These are phyloP conservation scores for Blastobotrys muscicola DNA, from an alignment of 805 yeast genomes.

Conservation along the genomic window DNA sequence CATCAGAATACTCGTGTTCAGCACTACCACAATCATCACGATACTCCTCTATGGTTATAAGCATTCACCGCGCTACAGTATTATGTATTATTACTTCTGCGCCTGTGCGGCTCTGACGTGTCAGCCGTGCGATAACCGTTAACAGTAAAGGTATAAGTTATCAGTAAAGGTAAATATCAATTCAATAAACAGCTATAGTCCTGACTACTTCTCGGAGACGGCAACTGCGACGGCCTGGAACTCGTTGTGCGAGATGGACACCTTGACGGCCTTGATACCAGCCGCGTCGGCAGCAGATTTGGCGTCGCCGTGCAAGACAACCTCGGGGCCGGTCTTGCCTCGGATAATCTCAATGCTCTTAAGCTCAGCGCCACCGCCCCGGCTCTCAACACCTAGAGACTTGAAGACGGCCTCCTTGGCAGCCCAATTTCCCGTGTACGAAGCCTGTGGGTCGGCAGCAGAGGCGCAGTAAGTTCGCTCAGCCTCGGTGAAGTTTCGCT, in stretches of 20 bases:
- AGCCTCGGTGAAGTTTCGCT: conserved; percentile 76
- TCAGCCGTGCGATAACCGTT: too few relatives aligned
- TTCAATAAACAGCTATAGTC: too few relatives aligned
- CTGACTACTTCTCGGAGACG: conserved; percentile 31
- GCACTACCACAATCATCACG: too few relatives aligned
- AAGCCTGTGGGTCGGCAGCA: conserved; percentile 74
- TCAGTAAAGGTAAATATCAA: too few relatives aligned
- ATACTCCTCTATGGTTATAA: too few relatives aligned
- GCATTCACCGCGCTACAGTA: too few relatives aligned
- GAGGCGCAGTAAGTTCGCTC: conserved; percentile 72
- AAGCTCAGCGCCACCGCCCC: conserved; percentile 93
- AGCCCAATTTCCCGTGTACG: conserved; percentile 97
- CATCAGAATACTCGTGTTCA: too few relatives aligned
- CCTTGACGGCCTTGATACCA: conserved; percentile 64
- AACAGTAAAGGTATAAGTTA: too few relatives aligned
- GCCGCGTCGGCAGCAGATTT: conserved; percentile 57
- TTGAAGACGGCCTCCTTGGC: conserved; percentile 99
- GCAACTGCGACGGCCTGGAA: conserved; percentile 98
- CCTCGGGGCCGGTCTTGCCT: conserved; percentile 64
- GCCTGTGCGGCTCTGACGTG: too few relatives aligned
- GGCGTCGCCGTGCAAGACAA: conserved; percentile 69
- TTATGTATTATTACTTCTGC: too few relatives aligned
- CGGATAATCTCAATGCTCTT: conserved; percentile 82
- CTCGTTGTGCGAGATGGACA: conserved; percentile 94
- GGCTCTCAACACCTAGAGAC: conserved; percentile 77